These are phyloP conservation scores for Solanum medicagineum DNA, from an alignment of 257 asterid species.

Conservation along the genomic window DNA sequence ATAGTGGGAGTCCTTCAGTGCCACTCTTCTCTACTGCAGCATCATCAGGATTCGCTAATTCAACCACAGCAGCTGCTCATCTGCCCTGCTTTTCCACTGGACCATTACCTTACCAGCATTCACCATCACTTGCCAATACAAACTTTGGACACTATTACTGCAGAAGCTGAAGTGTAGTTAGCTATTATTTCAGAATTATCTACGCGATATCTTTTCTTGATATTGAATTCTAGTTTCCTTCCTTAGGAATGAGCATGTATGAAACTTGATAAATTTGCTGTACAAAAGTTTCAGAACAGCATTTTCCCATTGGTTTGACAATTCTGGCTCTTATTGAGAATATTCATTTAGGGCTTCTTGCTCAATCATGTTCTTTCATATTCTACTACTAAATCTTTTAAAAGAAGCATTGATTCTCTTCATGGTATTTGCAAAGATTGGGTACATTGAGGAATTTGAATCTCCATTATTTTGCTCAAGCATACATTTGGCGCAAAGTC, in stretches of 20 bases:
- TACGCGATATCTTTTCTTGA: not conserved
- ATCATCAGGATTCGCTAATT: constrained; percentile 96
- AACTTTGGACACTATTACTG: constrained; percentile 24
- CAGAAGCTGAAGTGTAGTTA: constrained; percentile 21
- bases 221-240: not conserved
- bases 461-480: not conserved
- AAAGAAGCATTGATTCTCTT: not conserved
- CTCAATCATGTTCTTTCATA: not conserved
- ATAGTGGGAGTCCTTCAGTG: constrained; percentile 22
- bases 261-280: not conserved
- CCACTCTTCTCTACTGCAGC: constrained; percentile 82
- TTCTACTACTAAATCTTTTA: not conserved
- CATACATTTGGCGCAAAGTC: not conserved
- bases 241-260: not conserved
- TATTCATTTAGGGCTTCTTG: not conserved
- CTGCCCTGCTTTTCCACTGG: constrained; percentile 19
- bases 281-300: not conserved
- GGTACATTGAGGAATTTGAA: not conserved
- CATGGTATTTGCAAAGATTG: not conserved
- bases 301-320: not conserved
- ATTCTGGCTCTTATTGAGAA: not conserved
- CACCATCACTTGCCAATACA: constrained; percentile 23
- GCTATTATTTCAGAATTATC: constrained; percentile 2
- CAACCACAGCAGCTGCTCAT: constrained; percentile 35
- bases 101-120: constrained; percentile 17